These are phyloP conservation scores for Rosa multiflora DNA, from an alignment of 306 rosid species.

Conservation along the genomic window DNA sequence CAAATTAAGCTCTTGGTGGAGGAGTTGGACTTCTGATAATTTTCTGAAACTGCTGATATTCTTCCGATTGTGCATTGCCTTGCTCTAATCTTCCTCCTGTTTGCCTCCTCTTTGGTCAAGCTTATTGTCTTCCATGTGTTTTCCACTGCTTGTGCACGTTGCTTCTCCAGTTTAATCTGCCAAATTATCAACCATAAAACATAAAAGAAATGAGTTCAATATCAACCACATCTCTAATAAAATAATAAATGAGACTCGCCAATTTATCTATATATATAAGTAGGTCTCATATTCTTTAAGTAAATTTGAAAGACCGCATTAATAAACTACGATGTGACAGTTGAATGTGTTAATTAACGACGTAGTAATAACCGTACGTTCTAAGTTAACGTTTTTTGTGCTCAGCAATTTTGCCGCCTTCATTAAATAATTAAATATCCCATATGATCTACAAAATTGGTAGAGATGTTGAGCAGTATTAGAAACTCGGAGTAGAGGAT, in stretches of 20 bases:
- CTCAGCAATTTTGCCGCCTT: background rate
- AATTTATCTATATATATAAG: no score
- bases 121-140: slow-evolving; percentile 42
- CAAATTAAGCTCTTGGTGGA: slow-evolving; percentile 25
- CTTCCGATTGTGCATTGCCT: slow-evolving; percentile 43
- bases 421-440: no score
- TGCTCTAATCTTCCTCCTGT: slow-evolving; percentile 43
- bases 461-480: no score
- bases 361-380: no score
- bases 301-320: no score
- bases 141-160: slow-evolving; percentile 36
- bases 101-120: slow-evolving; percentile 52
- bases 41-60: slow-evolving; percentile 32
- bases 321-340: no score
- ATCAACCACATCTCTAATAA: background rate
- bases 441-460: no score
- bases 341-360: no score
- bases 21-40: background rate
- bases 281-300: no score
- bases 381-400: no score
- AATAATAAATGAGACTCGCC: background rate
- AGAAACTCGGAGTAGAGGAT: no score
- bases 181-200: background rate
- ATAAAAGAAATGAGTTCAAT: background rate
- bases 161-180: slow-evolving; percentile 57